These are phyloP conservation scores for Rhizophagus prolifer DNA, from an alignment of 192 early-diverging fungal species.

Conservation along the genomic window DNA sequence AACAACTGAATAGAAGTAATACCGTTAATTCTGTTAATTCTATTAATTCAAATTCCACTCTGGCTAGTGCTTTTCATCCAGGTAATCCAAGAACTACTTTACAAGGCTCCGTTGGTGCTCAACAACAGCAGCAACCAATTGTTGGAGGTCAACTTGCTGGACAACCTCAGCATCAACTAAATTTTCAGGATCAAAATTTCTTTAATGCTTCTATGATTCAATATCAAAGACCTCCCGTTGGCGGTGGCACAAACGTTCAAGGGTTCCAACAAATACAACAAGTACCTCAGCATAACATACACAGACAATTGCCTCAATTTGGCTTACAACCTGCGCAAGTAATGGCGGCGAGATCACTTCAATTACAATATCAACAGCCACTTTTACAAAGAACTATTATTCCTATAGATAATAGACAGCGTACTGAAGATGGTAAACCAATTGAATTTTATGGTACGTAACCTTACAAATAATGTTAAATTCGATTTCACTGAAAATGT, in stretches of 20 bases:
- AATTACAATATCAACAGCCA: background rate
- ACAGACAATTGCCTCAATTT: too few species aligned
- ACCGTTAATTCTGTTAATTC: background rate
- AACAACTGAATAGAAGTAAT: background rate
- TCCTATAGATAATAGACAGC: background rate
- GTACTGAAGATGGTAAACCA: conserved; percentile 36
- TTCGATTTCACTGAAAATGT: background rate
- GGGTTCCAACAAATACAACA: conserved; percentile 3
- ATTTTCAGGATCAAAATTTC: conserved; percentile 6
- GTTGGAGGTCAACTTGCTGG: background rate
- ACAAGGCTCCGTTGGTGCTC: background rate
- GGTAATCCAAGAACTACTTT: background rate
- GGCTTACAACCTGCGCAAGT: conserved; percentile 17
- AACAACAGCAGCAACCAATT: background rate
- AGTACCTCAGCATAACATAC: background rate
- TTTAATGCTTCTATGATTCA: background rate
- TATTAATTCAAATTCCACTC: background rate
- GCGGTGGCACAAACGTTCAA: background rate
- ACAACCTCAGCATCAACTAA: background rate
- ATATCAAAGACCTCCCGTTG: background rate
- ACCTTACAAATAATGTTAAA: background rate
- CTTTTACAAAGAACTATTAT: background rate
- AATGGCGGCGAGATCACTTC: too few species aligned
- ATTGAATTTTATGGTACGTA: conserved; percentile 42
- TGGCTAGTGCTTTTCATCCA: background rate